Conservation (phyloP, 2,329 filamentous ascomycete species). For the Iodosphaeria phyllophila region DNA sequence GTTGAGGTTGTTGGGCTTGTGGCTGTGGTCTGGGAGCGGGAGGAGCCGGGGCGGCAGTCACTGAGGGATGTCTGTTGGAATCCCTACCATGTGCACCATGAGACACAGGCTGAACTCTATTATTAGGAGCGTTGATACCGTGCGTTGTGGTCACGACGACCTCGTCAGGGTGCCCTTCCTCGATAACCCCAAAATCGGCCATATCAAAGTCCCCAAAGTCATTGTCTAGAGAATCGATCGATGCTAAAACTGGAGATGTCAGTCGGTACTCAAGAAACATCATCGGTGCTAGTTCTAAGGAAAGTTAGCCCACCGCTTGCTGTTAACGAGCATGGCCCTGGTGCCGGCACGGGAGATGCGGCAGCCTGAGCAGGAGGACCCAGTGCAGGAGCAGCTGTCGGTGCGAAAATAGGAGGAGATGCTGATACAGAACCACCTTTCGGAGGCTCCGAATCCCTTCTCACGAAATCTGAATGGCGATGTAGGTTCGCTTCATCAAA, state of each 20-base stretch:
- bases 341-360: no score
- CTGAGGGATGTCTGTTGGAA: slow-evolving; percentile 11
- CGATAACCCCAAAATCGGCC: slow-evolving; percentile 51
- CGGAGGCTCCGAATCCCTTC: slow-evolving; percentile 37
- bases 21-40: no score
- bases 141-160: no score
- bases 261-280: slow-evolving; percentile 15
- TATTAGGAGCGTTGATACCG: no score
- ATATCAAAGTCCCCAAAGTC: slow-evolving; percentile 48
- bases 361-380: no score
- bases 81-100: slow-evolving; percentile 7
- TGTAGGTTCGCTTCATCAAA: slow-evolving; percentile 69
- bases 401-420: no score
- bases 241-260: slow-evolving; percentile 14
- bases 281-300: no score
- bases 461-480: slow-evolving; percentile 59
- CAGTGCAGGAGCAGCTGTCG: no score
- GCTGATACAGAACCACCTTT: no score
- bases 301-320: slow-evolving; percentile 27
- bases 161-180: slow-evolving; percentile 60
- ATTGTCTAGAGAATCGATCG: slow-evolving; percentile 13
- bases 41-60: no score
- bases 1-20: no score
- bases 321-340: slow-evolving; percentile 1
- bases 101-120: no score